Evolutionary conservation across 176 grass and related monocot species (phyloP), one percentile per base, ranked within the genome.

Genomic region (Phragmites australis): DNA sequence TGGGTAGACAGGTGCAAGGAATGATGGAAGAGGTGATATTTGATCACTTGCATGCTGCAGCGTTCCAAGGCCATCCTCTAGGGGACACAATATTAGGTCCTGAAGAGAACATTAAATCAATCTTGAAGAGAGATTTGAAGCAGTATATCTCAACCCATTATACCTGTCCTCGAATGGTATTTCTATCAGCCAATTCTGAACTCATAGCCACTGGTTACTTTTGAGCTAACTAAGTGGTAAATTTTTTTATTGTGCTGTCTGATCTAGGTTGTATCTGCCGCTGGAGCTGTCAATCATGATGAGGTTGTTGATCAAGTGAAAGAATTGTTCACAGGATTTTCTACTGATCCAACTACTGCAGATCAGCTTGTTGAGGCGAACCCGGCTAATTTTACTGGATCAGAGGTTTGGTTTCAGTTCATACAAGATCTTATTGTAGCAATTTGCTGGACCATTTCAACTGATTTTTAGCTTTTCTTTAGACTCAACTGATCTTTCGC

Each of bases 41-140:
- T 89, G 96, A 98, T 83, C 86, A 94, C 79, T 77, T 98, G 87
- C 96, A 98, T 85, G 74, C 75, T 29, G 96, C 96, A 79, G 90
- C 96, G n/a, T 98, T 98, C 75, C 81, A 11, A 16, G 82, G 84
- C 15, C 96, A 98, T 87, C 86, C 96, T 5, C 81, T 98, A 13
- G 96, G 96, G 54, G 90, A 94, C 84, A 98, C 96, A 1, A 98
- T 98, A 84, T 89, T 98, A 90, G 96, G 96, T 71, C 96, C 96
- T 39, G 87, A 76, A 70, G 86, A 94, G 65, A 98, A 98, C 54
- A 98, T 98, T n/a, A 80, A 57, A 3, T 80, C 84, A 3, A 98
- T 98, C 39, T 86, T 88, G 6, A 94, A 81, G 75, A 75, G 31
- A 50, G 90, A 98, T 88, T 76, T 98, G 84, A 49, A 91, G 74